phyloP scores from a whole-genome alignment of 805 yeast genomes.

The Candida maltosa region DNA sequence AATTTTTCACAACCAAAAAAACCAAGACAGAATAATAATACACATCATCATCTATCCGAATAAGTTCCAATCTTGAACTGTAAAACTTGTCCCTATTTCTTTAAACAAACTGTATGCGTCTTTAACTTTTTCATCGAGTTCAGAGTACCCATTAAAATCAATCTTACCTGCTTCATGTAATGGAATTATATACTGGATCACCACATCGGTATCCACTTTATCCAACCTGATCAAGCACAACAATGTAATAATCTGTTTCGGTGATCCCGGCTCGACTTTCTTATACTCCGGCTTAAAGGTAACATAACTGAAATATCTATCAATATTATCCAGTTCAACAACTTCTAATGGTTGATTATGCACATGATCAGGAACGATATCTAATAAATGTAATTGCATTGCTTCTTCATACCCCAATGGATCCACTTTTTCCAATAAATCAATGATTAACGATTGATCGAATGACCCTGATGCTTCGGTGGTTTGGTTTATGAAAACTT shows the following conservation, averaged over 20 bases:
- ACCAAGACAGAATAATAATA: background rate
- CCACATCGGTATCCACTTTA: conserved; percentile 55
- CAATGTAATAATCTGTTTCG: conserved; percentile 32
- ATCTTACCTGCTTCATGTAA: conserved; percentile 9
- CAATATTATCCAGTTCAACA: background rate
- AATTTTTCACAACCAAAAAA: background rate
- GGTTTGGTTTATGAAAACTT: conserved; percentile 62
- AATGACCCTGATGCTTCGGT: background rate
- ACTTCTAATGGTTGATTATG: conserved; percentile 10
- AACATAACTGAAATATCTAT: conserved; percentile 3
- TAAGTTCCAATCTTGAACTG: conserved; percentile 45
- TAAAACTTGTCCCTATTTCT: conserved; percentile 22
- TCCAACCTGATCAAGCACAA: conserved; percentile 55
- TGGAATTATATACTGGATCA: conserved; percentile 61
- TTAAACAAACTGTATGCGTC: conserved; percentile 21
- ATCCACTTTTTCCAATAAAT: conserved; percentile 53
- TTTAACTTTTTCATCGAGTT: background rate
- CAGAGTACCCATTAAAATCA: background rate
- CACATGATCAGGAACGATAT: conserved; percentile 36
- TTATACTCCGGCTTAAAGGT: conserved; percentile 1
- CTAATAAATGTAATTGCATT: conserved; percentile 52
- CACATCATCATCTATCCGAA: conserved; percentile 26
- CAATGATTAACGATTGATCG: conserved; percentile 62
- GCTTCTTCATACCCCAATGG: conserved; percentile 36
- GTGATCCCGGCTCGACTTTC: conserved; percentile 1